These are phyloP conservation scores for Vitis vinifera DNA, from an alignment of 164 flowering plant genomes.

Conservation along the genomic window DNA sequence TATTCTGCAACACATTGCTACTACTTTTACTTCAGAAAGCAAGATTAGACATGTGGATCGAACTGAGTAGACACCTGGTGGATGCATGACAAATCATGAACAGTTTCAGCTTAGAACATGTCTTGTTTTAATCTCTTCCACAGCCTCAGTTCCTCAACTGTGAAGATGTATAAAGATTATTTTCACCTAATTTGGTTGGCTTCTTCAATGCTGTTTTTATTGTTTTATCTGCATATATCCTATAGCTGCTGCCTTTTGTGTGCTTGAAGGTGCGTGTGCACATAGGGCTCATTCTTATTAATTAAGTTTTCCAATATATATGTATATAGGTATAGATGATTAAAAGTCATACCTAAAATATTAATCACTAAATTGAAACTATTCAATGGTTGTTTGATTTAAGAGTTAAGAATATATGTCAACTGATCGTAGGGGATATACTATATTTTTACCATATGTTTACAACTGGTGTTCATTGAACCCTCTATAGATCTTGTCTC, in stretches of 20 bases:
- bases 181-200: neutral
- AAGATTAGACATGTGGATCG: conserved; percentile 8
- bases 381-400: neutral
- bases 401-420: neutral
- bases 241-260: too few relatives aligned
- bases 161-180: conserved; percentile 7
- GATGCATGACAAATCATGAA: conserved; percentile 12
- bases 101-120: neutral
- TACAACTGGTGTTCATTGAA: neutral
- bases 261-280: too few relatives aligned
- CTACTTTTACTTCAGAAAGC: conserved; percentile 1
- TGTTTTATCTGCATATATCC: too few relatives aligned
- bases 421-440: neutral
- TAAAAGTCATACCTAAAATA: too few relatives aligned
- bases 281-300: too few relatives aligned
- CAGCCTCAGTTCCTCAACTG: neutral
- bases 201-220: too few relatives aligned
- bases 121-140: neutral
- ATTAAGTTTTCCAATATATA: too few relatives aligned
- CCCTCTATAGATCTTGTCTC: neutral
- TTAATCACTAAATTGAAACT: too few relatives aligned
- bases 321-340: too few relatives aligned
- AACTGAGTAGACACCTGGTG: conserved; percentile 9
- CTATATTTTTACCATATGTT: neutral
- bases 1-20: conserved; percentile 9